These are phyloP conservation scores for Cadophora sp. DNA, from an alignment of 2,329 filamentous ascomycete species.

Conservation along the genomic window DNA sequence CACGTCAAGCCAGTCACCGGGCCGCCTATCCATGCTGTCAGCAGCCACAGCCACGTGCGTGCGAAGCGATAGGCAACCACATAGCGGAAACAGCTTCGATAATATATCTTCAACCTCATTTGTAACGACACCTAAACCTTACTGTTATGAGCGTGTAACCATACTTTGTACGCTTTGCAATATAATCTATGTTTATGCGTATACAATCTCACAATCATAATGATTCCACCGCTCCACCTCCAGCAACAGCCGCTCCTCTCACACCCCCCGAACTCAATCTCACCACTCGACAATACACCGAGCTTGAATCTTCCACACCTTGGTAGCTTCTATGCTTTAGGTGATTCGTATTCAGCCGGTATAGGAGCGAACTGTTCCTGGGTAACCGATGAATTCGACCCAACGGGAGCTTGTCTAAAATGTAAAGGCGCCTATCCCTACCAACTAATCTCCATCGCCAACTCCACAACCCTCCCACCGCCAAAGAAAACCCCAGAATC, in stretches of 20 bases:
- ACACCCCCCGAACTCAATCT: not conserved
- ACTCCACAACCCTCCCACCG: not conserved
- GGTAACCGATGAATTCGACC: constrained; percentile 22
- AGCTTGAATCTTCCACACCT: not conserved
- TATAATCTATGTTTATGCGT: not conserved
- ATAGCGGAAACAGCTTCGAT: not conserved
- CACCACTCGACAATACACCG: not conserved
- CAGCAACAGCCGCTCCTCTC: not conserved
- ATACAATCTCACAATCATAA: not conserved
- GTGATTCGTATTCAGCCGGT: constrained; percentile 25
- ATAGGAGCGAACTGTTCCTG: constrained; percentile 26
- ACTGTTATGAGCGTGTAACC: not conserved
- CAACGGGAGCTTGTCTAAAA: constrained; percentile 16
- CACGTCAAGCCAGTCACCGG: not conserved
- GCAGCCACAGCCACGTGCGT: not conserved
- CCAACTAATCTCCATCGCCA: constrained; percentile 24
- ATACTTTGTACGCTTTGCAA: not conserved
- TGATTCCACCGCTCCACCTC: not conserved
- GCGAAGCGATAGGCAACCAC: not conserved
- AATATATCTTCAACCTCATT: not conserved
- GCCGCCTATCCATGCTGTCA: not conserved
- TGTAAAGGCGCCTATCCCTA: constrained; percentile 24
- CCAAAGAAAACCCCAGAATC: not conserved
- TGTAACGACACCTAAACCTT: not conserved
- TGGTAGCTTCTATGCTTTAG: constrained; percentile 21